A percentile compares a stretch with the other conserved stretches of the same genome.
These are phyloP conservation scores for Boletus tylopilopsis DNA, from an alignment of 768 basidiomycete species.

Conservation along the genomic window DNA sequence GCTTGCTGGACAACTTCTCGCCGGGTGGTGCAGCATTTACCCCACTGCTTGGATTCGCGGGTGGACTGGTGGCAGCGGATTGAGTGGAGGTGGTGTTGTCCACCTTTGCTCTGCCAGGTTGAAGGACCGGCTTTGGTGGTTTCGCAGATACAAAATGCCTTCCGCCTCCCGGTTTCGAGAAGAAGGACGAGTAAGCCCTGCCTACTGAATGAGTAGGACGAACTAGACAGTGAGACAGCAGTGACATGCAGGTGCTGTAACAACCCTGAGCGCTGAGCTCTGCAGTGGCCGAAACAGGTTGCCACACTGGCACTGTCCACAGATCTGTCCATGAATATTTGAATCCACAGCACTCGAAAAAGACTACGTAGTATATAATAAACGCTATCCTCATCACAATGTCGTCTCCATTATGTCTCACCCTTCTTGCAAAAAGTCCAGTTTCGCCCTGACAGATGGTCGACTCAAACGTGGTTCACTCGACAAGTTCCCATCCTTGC, in stretches of 20 bases:
- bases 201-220: conserved; percentile 44
- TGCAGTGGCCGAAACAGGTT: background rate
- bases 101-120: conserved; percentile 36
- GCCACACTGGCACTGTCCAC: background rate
- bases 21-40: conserved; percentile 22
- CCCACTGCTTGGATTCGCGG: conserved; percentile 10
- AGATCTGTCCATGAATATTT: too few species aligned
- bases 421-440: background rate
- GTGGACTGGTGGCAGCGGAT: conserved; percentile 16
- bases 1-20: conserved; percentile 25
- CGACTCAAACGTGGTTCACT: conserved; percentile 17
- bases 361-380: conserved; percentile 2
- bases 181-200: conserved; percentile 73
- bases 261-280: background rate
- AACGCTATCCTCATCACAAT: background rate
- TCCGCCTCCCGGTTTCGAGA: conserved; percentile 71
- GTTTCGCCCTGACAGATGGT: background rate
- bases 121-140: conserved; percentile 46
- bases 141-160: conserved; percentile 76
- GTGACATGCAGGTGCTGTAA: conserved; percentile 39
- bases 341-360: background rate
- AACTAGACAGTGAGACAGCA: conserved; percentile 47
- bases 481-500: conserved; percentile 34
- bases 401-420: conserved; percentile 8
- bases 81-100: conserved; percentile 38